Evolutionary conservation across 805 yeast species (phyloP).

Genomic region (Candida maesae): DNA sequence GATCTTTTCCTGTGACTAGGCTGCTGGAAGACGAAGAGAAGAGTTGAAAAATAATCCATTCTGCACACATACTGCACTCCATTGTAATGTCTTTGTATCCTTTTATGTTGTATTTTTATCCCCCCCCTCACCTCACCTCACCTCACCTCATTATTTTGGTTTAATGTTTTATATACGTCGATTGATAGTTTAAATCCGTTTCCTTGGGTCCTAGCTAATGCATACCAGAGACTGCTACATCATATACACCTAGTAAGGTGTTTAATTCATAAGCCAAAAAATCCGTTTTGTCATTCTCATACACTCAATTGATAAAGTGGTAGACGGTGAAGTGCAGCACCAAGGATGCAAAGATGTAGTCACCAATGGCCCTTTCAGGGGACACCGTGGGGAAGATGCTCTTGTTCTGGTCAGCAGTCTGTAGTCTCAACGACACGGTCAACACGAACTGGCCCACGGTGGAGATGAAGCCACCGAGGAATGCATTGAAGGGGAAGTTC

Average conservation of each 20-base stretch:
- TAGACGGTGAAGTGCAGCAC: conserved; percentile 82
- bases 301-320: conserved; percentile 80
- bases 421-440: conserved; percentile 78
- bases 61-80: no score
- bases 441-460: conserved; percentile 96
- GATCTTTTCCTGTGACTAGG: no score
- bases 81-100: not conserved
- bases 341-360: conserved; percentile 82
- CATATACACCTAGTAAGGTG: no score
- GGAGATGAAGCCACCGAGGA: conserved; percentile 84
- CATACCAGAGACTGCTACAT: no score
- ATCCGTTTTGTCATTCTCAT: no score
- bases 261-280: no score
- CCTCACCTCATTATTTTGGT: not conserved
- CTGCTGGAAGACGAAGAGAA: no score
- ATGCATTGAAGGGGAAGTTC: conserved; percentile 95
- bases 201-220: no score
- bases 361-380: conserved; percentile 75
- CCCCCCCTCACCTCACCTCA: no score
- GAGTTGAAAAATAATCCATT: no score
- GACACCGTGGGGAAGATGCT: conserved; percentile 37
- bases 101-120: not conserved
- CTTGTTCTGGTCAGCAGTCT: conserved; percentile 42
- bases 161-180: no score
- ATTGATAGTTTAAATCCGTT: no score